Conservation (phyloP, 805 yeast genomes). For the Scheffersomyces coipomensis region DNA sequence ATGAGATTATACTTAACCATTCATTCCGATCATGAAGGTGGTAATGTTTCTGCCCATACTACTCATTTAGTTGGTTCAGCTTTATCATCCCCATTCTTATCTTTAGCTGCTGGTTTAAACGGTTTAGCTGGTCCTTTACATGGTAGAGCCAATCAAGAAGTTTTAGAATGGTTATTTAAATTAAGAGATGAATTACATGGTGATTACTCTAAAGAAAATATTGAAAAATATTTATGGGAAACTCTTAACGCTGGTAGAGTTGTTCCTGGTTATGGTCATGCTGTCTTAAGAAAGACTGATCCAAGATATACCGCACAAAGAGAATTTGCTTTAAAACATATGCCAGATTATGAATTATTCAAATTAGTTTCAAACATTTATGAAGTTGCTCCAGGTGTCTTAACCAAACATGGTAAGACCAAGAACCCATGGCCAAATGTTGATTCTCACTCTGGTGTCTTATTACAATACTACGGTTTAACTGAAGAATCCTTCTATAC, state of each 20-base stretch:
- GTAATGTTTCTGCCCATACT: constrained; percentile 79
- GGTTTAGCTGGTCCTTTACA: constrained; percentile 88
- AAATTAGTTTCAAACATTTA: constrained; percentile 64
- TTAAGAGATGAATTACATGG: constrained; percentile 68
- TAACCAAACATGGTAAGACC: constrained; percentile 78
- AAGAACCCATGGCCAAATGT: constrained; percentile 86
- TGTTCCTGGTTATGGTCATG: constrained; percentile 88
- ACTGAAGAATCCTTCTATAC: constrained; percentile 74
- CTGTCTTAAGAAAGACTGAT: constrained; percentile 79
- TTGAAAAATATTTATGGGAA: constrained; percentile 69
- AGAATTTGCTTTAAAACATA: constrained; percentile 61
- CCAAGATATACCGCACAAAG: constrained; percentile 78
- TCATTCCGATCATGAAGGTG: constrained; percentile 84
- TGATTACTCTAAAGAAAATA: constrained; percentile 49
- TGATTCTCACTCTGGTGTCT: constrained; percentile 75
- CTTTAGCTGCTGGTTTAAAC: constrained; percentile 75
- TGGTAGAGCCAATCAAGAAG: constrained; percentile 86
- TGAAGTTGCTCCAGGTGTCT: constrained; percentile 71
- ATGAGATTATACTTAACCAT: constrained; percentile 71
- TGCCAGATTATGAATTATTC: constrained; percentile 63
- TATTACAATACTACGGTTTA: constrained; percentile 78
- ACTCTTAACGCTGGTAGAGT: constrained; percentile 72
- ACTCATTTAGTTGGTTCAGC: constrained; percentile 84
- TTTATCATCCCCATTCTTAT: constrained; percentile 69
- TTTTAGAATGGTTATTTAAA: constrained; percentile 67